Percentiles rank a stretch among this genome's conserved stretches.
phyloP scores from a whole-genome alignment of 202 grass and related monocot species.

The Bolboschoenoplectus hybrid region DNA sequence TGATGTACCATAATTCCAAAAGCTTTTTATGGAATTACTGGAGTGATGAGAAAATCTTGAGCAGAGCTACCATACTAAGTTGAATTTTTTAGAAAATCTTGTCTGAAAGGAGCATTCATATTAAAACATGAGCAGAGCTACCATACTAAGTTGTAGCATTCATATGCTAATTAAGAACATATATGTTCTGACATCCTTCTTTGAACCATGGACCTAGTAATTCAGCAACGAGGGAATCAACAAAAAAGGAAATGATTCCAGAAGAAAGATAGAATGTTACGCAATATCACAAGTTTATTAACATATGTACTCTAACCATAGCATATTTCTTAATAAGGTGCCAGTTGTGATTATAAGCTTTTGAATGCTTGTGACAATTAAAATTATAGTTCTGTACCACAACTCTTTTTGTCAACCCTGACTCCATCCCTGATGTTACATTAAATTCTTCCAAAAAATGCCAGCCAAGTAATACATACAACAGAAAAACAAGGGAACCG shows the following conservation, averaged over 20 bases:
- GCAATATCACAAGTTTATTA: too few relatives aligned
- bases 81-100: not conserved
- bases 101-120: conserved; percentile 10
- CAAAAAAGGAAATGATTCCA: not conserved
- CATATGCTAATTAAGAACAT: too few relatives aligned
- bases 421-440: not conserved
- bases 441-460: not conserved
- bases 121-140: not conserved
- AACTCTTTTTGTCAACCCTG: not conserved
- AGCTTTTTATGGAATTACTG: too few relatives aligned
- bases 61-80: too few relatives aligned
- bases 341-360: not conserved
- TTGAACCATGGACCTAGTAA: not conserved
- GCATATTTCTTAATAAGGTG: not conserved
- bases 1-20: too few relatives aligned
- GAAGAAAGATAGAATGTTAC: not conserved
- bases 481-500: not conserved
- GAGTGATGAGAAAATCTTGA: too few relatives aligned
- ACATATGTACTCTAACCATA: too few relatives aligned
- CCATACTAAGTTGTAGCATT: not conserved
- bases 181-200: not conserved
- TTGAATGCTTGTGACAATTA: not conserved
- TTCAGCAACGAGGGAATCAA: not conserved
- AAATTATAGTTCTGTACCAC: not conserved
- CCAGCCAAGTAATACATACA: not conserved